Evolutionary conservation across 2,329 filamentous ascomycete genomes (phyloP), one percentile per base, ranked within the genome.

Genomic region (Trichoderma sp.): DNA sequence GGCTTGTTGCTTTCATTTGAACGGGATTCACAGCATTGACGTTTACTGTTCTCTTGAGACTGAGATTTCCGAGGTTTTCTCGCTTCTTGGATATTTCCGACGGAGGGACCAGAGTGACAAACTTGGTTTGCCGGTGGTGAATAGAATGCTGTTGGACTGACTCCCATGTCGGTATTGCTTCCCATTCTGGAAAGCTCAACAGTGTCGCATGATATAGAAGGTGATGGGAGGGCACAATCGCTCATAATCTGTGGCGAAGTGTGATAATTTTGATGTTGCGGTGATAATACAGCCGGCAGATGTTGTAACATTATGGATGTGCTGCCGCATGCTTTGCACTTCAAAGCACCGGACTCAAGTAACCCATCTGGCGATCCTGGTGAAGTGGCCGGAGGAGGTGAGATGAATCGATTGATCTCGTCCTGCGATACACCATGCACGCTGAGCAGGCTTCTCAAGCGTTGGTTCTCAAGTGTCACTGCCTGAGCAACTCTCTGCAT

Each of bases 401-500:
- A 68, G 20, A 71, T 30, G 9, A 70, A 59, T 15, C 6, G 53
- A 1, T 63, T 28, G 13, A 73, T 64, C n/a, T 73, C 65, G 2
- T 68, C 65, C 30, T 72, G 28, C 15, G 72, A 70, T 20, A 70
- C 70, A 3, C 72, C 72, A 15, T 30, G 57, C 12, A 63, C 26
- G 26, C 23, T 50, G 2, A 73, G 55, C 17, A 73, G 47, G 23
- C 28, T 50, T 61, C 67, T 55, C 6, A 73, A 20, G 20, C 70
- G 59, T 15, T 63, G 70, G n/a, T 73, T 73, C 39, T 73, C 70
- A 9, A 47, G 17, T 1, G 58, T 57, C 15, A 72, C 61, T 28
- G 61, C 68, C 30, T 36, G 55, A 47, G 72, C 72, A 12, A 57
- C 55, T 17, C 55, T 58, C 47, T 73, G 72, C 70, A 73, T 70